Percentiles rank a stretch among this genome's conserved stretches.
Conservation (phyloP, 179 eudicot species). For the Amaranthus tricolor region DNA sequence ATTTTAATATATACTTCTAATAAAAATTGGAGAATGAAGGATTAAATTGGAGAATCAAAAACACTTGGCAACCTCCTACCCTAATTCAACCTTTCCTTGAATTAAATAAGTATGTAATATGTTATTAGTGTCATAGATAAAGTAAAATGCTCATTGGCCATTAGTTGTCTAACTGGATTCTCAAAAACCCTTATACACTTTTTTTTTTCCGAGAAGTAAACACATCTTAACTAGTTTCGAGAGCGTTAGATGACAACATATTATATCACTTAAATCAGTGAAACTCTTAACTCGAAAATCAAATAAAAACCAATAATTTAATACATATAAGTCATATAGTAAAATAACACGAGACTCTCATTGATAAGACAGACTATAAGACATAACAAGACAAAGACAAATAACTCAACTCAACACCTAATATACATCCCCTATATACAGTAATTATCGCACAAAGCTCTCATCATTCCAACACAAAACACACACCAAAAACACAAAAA, state of each 20-base stretch:
- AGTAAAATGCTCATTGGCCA: conserved; percentile 9
- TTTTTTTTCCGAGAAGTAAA: background rate
- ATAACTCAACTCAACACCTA: no score
- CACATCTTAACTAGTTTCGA: no score
- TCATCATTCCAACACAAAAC: conserved; percentile 1
- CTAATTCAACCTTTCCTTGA: conserved; percentile 22
- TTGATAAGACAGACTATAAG: no score
- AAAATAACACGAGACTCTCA: no score
- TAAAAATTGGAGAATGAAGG: background rate
- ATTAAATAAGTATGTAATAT: background rate
- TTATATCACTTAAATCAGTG: no score
- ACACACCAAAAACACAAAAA: background rate
- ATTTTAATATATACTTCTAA: background rate
- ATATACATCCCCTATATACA: conserved; percentile 11
- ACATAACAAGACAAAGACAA: no score
- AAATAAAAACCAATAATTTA: background rate
- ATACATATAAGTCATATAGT: no score
- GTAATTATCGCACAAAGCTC: background rate
- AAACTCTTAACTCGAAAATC: conserved; percentile 10
- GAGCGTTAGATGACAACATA: no score
- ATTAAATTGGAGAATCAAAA: conserved; percentile 18
- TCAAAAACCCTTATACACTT: conserved; percentile 23
- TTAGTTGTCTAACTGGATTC: conserved; percentile 38
- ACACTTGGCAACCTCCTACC: background rate
- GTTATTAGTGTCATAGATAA: conserved; percentile 33